Evolutionary conservation across 2,329 filamentous ascomycete species (phyloP).

Genomic region (Alternaria infectoria): DNA sequence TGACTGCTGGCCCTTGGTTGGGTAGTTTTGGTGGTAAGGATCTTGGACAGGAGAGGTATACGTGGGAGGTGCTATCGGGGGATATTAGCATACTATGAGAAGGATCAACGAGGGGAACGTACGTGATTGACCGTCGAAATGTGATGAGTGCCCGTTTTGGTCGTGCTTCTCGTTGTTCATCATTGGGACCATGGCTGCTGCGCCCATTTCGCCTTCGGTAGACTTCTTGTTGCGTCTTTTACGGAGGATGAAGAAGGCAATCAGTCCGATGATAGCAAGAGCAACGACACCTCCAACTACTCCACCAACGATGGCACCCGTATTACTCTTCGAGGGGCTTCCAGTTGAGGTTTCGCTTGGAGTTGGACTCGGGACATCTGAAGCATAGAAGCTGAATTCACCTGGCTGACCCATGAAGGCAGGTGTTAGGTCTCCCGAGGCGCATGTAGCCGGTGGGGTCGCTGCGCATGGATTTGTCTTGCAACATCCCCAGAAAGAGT

Average conservation of each 20-base stretch:
- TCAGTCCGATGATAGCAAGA: constrained; percentile 29
- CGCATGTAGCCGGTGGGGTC: constrained; percentile 30
- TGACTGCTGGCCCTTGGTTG: constrained; percentile 14
- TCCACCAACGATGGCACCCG: constrained; percentile 35
- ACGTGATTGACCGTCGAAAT: constrained; percentile 32
- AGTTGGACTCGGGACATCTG: neutral
- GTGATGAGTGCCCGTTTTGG: constrained; percentile 8
- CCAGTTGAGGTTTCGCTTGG: neutral
- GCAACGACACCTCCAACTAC: constrained; percentile 35
- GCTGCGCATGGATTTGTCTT: constrained; percentile 43
- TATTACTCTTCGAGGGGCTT: constrained; percentile 13
- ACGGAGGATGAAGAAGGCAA: constrained; percentile 32
- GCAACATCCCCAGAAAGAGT: constrained; percentile 30
- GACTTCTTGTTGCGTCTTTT: constrained; percentile 17
- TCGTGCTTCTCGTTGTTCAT: constrained; percentile 20
- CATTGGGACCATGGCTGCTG: constrained; percentile 17
- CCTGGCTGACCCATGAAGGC: constrained; percentile 32
- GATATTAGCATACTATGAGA: constrained; percentile 8
- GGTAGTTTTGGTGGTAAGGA: constrained; percentile 16
- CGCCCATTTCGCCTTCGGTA: constrained; percentile 4
- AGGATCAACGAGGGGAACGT: neutral
- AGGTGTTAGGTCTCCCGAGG: constrained; percentile 30
- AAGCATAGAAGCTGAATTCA: constrained; percentile 24
- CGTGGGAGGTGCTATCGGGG: constrained; percentile 29
- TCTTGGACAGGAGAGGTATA: constrained; percentile 30